A percentile compares a stretch with the other conserved stretches of the same genome.
Evolutionary conservation across 176 grass and related monocot species (phyloP).

Genomic region (Carex pumila): DNA sequence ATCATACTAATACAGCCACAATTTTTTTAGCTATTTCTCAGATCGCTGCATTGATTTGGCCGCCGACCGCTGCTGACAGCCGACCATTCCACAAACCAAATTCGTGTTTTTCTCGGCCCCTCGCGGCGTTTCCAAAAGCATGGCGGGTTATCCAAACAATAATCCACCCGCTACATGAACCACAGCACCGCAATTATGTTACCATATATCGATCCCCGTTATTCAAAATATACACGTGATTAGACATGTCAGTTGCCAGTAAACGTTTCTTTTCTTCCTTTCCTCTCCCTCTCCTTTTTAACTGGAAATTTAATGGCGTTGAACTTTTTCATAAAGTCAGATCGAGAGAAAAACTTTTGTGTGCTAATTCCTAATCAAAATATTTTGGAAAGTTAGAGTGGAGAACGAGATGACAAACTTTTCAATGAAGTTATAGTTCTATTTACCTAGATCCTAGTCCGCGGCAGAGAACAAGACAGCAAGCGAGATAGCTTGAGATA

Average conservation of each 20-base stretch:
- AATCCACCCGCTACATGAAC: background rate
- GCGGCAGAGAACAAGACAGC: too few relatives aligned
- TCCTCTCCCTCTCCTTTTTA: too few relatives aligned
- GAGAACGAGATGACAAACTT: too few relatives aligned
- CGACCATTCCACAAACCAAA: background rate
- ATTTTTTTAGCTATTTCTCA: background rate
- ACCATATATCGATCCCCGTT: background rate
- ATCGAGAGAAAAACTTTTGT: too few relatives aligned
- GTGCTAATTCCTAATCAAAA: too few relatives aligned
- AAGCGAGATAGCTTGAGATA: too few relatives aligned
- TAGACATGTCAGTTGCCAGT: background rate
- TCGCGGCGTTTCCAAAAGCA: background rate
- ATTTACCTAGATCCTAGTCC: too few relatives aligned
- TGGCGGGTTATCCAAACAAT: background rate
- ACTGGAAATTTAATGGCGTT: too few relatives aligned
- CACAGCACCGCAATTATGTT: background rate
- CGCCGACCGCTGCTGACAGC: background rate
- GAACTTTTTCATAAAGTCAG: too few relatives aligned
- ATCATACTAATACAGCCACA: background rate
- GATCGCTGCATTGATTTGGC: background rate
- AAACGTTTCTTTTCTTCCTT: background rate
- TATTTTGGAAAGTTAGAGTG: too few relatives aligned
- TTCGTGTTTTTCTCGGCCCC: background rate
- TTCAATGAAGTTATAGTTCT: too few relatives aligned
- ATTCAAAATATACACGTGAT: background rate